These are phyloP conservation scores for Paramecium tetraurelia DNA, from an alignment of 73 alveolate species.

Conservation along the genomic window DNA sequence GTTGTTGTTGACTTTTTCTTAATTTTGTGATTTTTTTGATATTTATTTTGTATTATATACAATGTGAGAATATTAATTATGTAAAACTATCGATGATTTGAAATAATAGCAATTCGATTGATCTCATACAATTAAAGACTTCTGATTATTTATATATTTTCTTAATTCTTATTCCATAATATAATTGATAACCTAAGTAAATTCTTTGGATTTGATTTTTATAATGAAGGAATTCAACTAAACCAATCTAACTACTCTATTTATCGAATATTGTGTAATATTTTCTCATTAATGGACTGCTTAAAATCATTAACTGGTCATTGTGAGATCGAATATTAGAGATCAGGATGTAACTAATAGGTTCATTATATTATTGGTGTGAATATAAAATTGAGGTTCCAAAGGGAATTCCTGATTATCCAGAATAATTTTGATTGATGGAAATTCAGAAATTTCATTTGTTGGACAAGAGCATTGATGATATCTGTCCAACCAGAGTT, in stretches of 20 bases:
- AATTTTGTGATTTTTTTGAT: not conserved
- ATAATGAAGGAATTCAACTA: slow-evolving; percentile 33
- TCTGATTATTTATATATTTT: not conserved
- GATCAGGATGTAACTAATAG: not conserved
- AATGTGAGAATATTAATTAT: not conserved
- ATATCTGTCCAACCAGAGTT: not conserved
- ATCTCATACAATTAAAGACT: not conserved
- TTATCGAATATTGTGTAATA: slow-evolving; percentile 79
- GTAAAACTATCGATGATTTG: not conserved
- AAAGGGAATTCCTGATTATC: not conserved
- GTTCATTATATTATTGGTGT: not conserved
- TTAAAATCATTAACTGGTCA: slow-evolving; percentile 73
- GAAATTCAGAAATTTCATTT: not conserved
- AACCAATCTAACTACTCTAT: slow-evolving; percentile 72
- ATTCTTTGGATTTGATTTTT: not conserved
- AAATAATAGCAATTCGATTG: not conserved
- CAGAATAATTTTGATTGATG: not conserved
- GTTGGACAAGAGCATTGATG: slow-evolving; percentile 43
- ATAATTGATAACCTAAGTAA: not conserved
- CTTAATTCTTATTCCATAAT: not conserved
- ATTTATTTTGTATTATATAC: not conserved
- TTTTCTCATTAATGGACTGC: slow-evolving; percentile 86
- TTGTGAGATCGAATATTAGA: not conserved
- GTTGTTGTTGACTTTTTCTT: not conserved
- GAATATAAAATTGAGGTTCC: not conserved